Evolutionary conservation across 2,329 filamentous ascomycete species (phyloP).

Genomic region (Colletotrichum higginsianum): DNA sequence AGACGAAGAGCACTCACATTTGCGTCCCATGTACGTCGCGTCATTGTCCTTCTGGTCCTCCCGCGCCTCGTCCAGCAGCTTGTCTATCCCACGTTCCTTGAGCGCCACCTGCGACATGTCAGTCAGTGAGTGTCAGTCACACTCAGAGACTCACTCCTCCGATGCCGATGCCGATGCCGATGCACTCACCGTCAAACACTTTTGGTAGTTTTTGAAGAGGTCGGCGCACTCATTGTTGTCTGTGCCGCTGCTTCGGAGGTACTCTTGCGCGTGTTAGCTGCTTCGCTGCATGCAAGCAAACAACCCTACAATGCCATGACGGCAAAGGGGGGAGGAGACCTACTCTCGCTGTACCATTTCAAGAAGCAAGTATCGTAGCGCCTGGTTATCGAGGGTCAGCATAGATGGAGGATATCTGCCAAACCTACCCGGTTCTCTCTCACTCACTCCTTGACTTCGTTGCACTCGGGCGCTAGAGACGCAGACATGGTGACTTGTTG

Average conservation of each 20-base stretch:
- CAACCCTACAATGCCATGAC: not conserved
- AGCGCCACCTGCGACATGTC: slow-evolving; percentile 76
- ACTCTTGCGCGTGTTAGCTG: slow-evolving; percentile 72
- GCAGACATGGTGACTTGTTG: slow-evolving; percentile 79
- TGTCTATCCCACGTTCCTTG: slow-evolving; percentile 92
- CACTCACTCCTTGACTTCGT: slow-evolving; percentile 92
- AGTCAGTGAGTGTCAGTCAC: not conserved
- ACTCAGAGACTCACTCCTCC: no score
- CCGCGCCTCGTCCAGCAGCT: slow-evolving; percentile 90
- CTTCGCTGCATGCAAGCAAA: not conserved
- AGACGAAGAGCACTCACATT: slow-evolving; percentile 51
- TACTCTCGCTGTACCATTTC: slow-evolving; percentile 99
- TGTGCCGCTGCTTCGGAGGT: slow-evolving; percentile 86
- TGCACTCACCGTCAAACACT: slow-evolving; percentile 79
- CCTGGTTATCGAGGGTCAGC: slow-evolving; percentile 61
- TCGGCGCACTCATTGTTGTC: slow-evolving; percentile 87
- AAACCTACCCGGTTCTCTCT: not conserved
- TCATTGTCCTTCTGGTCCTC: slow-evolving; percentile 94
- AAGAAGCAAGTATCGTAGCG: slow-evolving; percentile 97
- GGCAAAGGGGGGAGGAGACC: slow-evolving; percentile 10
- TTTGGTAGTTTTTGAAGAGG: slow-evolving; percentile 90
- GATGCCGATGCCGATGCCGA: no score
- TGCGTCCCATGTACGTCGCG: slow-evolving; percentile 61
- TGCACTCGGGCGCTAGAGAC: slow-evolving; percentile 94
- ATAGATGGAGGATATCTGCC: not conserved